phyloP scores from a whole-genome alignment of 148 eudicot species.

The Suaeda aralocaspica region DNA sequence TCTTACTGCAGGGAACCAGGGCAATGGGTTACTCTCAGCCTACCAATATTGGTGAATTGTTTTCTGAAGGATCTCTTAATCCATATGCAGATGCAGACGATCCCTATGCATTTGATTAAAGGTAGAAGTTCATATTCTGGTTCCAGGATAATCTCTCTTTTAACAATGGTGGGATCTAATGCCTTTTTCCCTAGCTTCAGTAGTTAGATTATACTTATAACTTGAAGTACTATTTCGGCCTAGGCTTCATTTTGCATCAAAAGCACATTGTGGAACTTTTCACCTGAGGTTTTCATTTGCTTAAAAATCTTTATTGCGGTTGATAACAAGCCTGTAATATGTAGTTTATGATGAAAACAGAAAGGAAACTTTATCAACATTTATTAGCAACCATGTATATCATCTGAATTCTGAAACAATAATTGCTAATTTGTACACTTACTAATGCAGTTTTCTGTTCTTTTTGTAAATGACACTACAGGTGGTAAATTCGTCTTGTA shows the following conservation, averaged over 20 bases:
- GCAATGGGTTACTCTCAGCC: conserved; percentile 42
- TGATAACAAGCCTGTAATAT: neutral
- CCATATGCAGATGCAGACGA: conserved; percentile 93
- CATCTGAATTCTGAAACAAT: neutral
- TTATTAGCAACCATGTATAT: neutral
- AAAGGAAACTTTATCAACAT: neutral
- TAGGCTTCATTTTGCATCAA: neutral
- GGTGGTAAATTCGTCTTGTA: neutral
- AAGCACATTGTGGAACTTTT: neutral
- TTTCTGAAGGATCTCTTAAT: conserved; percentile 92
- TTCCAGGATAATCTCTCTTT: neutral
- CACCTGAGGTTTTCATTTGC: neutral
- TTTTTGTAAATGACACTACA: neutral
- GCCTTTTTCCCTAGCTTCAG: neutral
- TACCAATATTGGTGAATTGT: conserved; percentile 84
- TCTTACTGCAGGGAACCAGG: conserved; percentile 47
- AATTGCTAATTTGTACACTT: neutral
- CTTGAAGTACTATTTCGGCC: neutral
- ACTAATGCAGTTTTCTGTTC: conserved; percentile 3
- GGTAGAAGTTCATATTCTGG: conserved; percentile 33
- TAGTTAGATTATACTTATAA: neutral
- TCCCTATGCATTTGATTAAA: conserved; percentile 93
- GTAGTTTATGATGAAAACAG: neutral
- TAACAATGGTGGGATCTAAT: neutral
- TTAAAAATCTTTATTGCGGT: neutral